Evolutionary conservation across 306 rosid species (phyloP).

Genomic region (Bauhinia variegata): DNA sequence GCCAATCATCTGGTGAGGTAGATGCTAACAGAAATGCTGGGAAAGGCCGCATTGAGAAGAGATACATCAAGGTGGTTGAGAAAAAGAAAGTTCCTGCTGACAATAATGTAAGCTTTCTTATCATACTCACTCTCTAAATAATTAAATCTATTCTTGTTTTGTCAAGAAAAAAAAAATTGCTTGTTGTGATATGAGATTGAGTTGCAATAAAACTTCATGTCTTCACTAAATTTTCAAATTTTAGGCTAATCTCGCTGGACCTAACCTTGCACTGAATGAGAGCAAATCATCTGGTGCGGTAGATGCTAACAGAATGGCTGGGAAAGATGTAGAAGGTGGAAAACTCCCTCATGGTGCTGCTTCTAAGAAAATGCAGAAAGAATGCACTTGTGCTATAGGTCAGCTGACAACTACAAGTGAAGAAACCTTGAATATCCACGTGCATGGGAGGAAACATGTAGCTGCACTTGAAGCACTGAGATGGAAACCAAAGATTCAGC

Average conservation of each 20-base stretch:
- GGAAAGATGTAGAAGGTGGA: slow-evolving; percentile 8
- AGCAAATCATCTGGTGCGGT: slow-evolving; percentile 9
- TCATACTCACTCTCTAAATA: neutral
- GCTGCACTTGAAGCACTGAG: slow-evolving; percentile 37
- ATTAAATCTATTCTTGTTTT: no score
- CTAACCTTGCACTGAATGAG: slow-evolving; percentile 19
- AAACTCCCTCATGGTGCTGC: slow-evolving; percentile 32
- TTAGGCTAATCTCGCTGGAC: slow-evolving; percentile 31
- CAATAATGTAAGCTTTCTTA: slow-evolving; percentile 39
- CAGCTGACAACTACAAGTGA: slow-evolving; percentile 23
- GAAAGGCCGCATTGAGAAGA: slow-evolving; percentile 19
- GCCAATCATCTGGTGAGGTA: neutral
- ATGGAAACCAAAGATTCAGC: slow-evolving; percentile 37
- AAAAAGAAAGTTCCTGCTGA: slow-evolving; percentile 33
- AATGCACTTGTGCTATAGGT: slow-evolving; percentile 56
- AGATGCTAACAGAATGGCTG: neutral
- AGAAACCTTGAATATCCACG: slow-evolving; percentile 24
- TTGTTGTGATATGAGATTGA: neutral
- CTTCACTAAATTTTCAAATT: slow-evolving; percentile 31
- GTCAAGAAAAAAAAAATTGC: neutral
- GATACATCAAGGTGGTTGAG: slow-evolving; percentile 35
- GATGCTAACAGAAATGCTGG: neutral
- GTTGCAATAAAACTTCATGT: slow-evolving; percentile 16
- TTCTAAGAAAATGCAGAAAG: slow-evolving; percentile 43
- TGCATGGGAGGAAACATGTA: slow-evolving; percentile 43